Percentiles rank a stretch among this genome's conserved stretches.
Conservation (phyloP, 2,329 filamentous ascomycete genomes). For the Paraphaeosphaeria minitans region DNA sequence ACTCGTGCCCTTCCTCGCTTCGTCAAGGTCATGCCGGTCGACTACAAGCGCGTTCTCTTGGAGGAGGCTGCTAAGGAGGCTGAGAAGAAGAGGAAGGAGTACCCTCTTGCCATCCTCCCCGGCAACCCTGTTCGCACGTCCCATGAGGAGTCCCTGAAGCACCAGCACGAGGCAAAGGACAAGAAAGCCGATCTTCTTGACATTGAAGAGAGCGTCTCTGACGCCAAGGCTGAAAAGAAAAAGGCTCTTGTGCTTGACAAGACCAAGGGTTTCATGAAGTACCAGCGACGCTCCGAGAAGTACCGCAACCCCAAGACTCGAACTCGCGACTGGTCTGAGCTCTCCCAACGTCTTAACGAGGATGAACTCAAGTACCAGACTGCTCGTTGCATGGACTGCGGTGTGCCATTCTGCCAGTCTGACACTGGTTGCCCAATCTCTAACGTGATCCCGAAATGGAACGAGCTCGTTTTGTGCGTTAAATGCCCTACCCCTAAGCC, state of each 20-base stretch:
- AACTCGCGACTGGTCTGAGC: conserved; percentile 91
- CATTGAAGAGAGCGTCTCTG: conserved; percentile 88
- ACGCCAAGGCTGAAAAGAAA: conserved; percentile 85
- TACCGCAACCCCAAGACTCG: conserved; percentile 84
- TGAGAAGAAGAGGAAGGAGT: conserved; percentile 82
- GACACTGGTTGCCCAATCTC: conserved; percentile 94
- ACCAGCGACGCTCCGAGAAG: conserved; percentile 89
- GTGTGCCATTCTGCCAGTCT: conserved; percentile 97
- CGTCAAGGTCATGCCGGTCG: conserved; percentile 88
- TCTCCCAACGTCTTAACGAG: conserved; percentile 84
- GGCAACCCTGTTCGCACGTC: conserved; percentile 63
- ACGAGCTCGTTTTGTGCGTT: conserved; percentile 69
- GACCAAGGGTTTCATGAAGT: conserved; percentile 97
- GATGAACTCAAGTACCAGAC: conserved; percentile 97
- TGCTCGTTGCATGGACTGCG: conserved; percentile 97
- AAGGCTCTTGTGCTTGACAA: conserved; percentile 96
- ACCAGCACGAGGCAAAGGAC: conserved; percentile 64
- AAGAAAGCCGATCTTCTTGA: conserved; percentile 72
- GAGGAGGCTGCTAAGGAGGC: conserved; percentile 87
- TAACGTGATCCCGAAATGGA: conserved; percentile 98
- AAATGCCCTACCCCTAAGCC: no score
- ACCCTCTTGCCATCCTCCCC: conserved; percentile 77
- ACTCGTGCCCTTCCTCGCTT: conserved; percentile 88
- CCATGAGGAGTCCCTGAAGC: conserved; percentile 60
- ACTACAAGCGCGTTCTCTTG: conserved; percentile 91